Conservation (phyloP, 2,329 filamentous ascomycete genomes). For the Ascomycota sp. region DNA sequence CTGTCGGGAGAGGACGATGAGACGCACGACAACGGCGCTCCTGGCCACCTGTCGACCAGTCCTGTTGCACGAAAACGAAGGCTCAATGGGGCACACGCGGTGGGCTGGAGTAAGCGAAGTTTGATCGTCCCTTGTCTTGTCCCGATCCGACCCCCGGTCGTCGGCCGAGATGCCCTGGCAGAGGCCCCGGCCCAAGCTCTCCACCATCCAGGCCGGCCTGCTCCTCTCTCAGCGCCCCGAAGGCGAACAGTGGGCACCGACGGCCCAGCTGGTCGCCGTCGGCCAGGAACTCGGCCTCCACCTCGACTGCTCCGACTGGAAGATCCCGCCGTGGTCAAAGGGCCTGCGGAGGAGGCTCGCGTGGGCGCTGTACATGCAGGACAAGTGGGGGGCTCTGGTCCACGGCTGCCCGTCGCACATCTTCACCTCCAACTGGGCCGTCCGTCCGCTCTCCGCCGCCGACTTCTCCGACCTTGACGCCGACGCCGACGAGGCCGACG, state of each 20-base stretch:
- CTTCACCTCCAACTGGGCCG: slow-evolving; percentile 53
- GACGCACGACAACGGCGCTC: slow-evolving; percentile 51
- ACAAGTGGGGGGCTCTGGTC: slow-evolving; percentile 73
- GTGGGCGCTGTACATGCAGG: slow-evolving; percentile 87
- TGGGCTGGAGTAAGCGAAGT: slow-evolving; percentile 40
- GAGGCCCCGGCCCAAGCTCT: slow-evolving; percentile 61
- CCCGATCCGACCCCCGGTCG: slow-evolving; percentile 50
- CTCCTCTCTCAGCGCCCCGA: slow-evolving; percentile 56
- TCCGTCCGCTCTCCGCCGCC: slow-evolving; percentile 39
- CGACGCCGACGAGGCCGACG: slow-evolving; percentile 40
- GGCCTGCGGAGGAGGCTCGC: slow-evolving; percentile 67
- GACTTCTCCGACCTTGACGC: slow-evolving; percentile 63
- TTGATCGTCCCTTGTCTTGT: slow-evolving; percentile 12
- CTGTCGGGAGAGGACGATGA: slow-evolving; percentile 56
- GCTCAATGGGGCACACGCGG: slow-evolving; percentile 40
- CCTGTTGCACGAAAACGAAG: slow-evolving; percentile 66
- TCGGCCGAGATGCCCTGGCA: slow-evolving; percentile 56
- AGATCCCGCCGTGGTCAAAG: slow-evolving; percentile 73
- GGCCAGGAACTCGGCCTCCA: slow-evolving; percentile 77
- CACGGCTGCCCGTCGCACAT: slow-evolving; percentile 71
- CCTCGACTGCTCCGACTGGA: slow-evolving; percentile 71
- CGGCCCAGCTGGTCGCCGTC: slow-evolving; percentile 70
- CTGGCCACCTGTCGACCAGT: slow-evolving; percentile 61
- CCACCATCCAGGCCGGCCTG: slow-evolving; percentile 58
- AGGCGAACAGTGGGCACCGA: slow-evolving; percentile 65